Evolutionary conservation across 768 basidiomycete species (phyloP), one percentile per base, ranked within the genome.

Genomic region (Dioszegia hungarica): DNA sequence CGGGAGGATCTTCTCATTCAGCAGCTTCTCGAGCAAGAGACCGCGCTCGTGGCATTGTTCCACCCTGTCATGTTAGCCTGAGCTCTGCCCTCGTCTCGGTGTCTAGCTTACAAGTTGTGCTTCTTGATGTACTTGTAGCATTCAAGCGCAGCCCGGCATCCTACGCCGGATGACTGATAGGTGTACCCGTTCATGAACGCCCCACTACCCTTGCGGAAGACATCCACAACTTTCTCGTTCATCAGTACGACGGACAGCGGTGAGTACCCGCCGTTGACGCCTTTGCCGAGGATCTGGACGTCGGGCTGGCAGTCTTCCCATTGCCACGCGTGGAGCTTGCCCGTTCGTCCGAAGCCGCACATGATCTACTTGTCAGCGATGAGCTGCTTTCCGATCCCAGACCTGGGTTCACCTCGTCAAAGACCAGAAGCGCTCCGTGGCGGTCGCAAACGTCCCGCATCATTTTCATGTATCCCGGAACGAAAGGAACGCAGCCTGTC

Each of bases 261-360:
- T 86, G 76, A 89, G 64, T 73, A 89, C 85, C 90, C 90, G 76
- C 89, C 90, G 45, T 89, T 90, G 6, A 93, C 82, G 14, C 90
- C 89, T 74, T 94, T 93, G 0, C 90, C 91, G 28, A 92, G 81
- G 6, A 88, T 87, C 76, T 93, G 90, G 28, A 93, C 80, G 76
- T 93, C 90, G 37, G 91, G 90, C 15, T 83, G 77, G 34, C 80
- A 62, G 85, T 85, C 38, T 83, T 86, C 57, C 61, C 61, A 62
- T 68, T 92, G 81, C 90, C 90, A 92, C 19, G 83, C 87, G 68
- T 92, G 90, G 40, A 89, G 68, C 8, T 87, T 88, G 2, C 90
- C 90, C 84, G 91, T 88, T 27, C 89, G 84, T 56, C 90, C 89
- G 86, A 91, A 90, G 40, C 89, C 89, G 70, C 85, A 84, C 90